Evolutionary conservation across 305 asterid genomes (phyloP).

Genomic region (Nicotiana rustica): DNA sequence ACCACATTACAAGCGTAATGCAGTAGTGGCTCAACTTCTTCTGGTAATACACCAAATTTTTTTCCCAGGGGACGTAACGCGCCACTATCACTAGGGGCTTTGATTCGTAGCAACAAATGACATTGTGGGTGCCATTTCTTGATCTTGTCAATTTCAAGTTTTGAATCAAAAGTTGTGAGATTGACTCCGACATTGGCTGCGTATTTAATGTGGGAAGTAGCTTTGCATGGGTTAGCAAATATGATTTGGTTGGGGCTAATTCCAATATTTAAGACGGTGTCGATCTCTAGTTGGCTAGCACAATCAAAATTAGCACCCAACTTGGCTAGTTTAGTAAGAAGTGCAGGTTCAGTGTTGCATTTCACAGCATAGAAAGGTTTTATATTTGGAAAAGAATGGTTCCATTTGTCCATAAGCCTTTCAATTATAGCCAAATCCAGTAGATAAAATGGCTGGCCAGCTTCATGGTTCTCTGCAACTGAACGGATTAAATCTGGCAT

Average conservation of each 20-base stretch:
- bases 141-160: slow-evolving; percentile 28
- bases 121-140: slow-evolving; percentile 33
- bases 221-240: slow-evolving; percentile 33
- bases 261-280: slow-evolving; percentile 21
- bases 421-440: slow-evolving; percentile 29
- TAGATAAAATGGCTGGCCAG: slow-evolving; percentile 28
- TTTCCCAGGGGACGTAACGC: slow-evolving; percentile 15
- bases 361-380: slow-evolving; percentile 39
- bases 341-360: slow-evolving; percentile 33
- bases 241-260: slow-evolving; percentile 29
- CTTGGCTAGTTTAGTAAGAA: slow-evolving; percentile 21
- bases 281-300: slow-evolving; percentile 35
- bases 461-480: slow-evolving; percentile 21
- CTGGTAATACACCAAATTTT: slow-evolving; percentile 23
- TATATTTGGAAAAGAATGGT: slow-evolving; percentile 4
- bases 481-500: slow-evolving; percentile 31
- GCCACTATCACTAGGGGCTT: slow-evolving; percentile 18
- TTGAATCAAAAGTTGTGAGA: slow-evolving; percentile 34
- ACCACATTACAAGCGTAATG: neutral
- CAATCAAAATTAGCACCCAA: slow-evolving; percentile 39
- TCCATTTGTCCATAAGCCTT: slow-evolving; percentile 33
- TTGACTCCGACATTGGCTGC: slow-evolving; percentile 25
- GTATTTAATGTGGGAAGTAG: slow-evolving; percentile 22
- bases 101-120: slow-evolving; percentile 25
- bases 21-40: slow-evolving; percentile 24